Base-by-base conservation (phyloP, 1,139 yeast genomes). In the Saccharomyces hybrid region DNA sequence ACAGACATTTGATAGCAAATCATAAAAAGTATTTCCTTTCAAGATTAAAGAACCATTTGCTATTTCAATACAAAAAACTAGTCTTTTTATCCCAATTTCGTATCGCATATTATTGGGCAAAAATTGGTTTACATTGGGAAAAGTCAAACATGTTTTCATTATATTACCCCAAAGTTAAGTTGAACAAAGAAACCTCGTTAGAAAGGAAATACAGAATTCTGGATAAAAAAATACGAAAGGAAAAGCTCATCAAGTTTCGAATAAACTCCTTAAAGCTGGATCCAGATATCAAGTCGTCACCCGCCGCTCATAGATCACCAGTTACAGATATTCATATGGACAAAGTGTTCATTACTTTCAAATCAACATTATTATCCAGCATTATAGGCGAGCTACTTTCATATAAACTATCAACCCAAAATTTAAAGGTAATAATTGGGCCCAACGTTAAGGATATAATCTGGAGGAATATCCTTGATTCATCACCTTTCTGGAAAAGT, bases 381-480 rank as follows among this genome's bases (percentile, higher is more conserved):
- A 72, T 81, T 4, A 80, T 84, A 1, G 78, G 77, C 53, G 87
- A 85, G 61, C 70, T 83, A 9, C 67, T 82, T 11, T 66, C 81
- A 2, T 74, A 80, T 0, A 73, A 74, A 47, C 63, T 68, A 5
- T 75, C 78, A 53, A 78, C 79, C 1, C 68, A 66, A 32, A 69
- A 80, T 63, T 77, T 75, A 57, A 70, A 70, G 32, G 73, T 77
- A 0, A 59, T 78, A 23, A 68, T 78, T n/a, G 83, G 79, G 25
- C 73, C 82, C 1, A 77, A 82, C 58, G 84, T 87, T 1, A 64
- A 73, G 9, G 88, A 84, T 63, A 71, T 86, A 0, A 66, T 80
- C 1, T 85, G 93, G 91, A 63, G 70, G 1, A 84, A 83, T 62
- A 54, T 83, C 1, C 65, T 75, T 0, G 58, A 74, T 3, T 67